Percentiles rank a stretch among this genome's conserved stretches.
Evolutionary conservation across 1,139 yeast genomes (phyloP).

Genomic region (Debaryomyces psychrophilus): DNA sequence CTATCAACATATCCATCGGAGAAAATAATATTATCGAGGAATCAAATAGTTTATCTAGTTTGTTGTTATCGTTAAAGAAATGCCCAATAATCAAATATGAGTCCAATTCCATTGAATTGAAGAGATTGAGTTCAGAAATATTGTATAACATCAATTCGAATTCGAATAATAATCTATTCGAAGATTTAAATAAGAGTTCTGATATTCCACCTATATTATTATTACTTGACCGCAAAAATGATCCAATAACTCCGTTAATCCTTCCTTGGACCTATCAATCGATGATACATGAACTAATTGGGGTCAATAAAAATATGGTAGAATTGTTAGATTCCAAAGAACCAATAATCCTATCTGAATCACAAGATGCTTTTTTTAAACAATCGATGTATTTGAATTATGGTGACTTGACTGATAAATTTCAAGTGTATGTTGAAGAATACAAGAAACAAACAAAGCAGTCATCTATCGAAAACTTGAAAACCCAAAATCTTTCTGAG

Average conservation of each 20-base stretch:
- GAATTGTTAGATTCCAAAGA: conserved; percentile 45
- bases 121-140: conserved; percentile 73
- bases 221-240: conserved; percentile 82
- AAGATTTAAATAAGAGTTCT: conserved; percentile 52
- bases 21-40: conserved; percentile 42
- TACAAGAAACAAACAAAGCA: conserved; percentile 82
- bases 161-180: conserved; percentile 65
- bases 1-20: conserved; percentile 14
- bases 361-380: conserved; percentile 72
- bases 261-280: conserved; percentile 98
- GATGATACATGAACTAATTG: conserved; percentile 92
- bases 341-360: conserved; percentile 35
- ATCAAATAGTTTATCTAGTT: conserved; percentile 59
- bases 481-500: conserved; percentile 74
- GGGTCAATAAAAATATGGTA: conserved; percentile 79
- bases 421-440: conserved; percentile 81
- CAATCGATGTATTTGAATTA: conserved; percentile 87
- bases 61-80: conserved; percentile 71
- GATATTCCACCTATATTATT: conserved; percentile 78
- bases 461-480: conserved; percentile 57
- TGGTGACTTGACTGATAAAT: conserved; percentile 90
- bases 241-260: conserved; percentile 88
- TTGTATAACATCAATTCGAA: conserved; percentile 59
- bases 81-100: conserved; percentile 83
- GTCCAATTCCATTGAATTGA: conserved; percentile 60